A percentile compares a stretch with the other conserved stretches of the same genome.
These are phyloP conservation scores for Dactylonectria macrodidyma DNA, from an alignment of 2,329 filamentous ascomycete species.

Conservation along the genomic window DNA sequence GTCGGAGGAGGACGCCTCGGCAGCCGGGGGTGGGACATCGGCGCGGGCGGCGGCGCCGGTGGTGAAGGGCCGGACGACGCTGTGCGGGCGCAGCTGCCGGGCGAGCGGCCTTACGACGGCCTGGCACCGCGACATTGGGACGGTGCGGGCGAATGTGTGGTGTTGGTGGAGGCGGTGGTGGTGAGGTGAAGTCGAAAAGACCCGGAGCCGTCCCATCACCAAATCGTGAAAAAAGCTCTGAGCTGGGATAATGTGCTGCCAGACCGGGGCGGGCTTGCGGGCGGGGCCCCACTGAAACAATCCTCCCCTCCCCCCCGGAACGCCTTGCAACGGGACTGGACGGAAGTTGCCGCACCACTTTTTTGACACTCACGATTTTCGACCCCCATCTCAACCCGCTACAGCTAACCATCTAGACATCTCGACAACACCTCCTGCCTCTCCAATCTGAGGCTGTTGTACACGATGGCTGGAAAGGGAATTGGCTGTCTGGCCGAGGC, in stretches of 20 bases:
- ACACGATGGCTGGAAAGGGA: constrained; percentile 63
- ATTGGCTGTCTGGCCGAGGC: constrained; percentile 67
- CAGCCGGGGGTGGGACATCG: constrained; percentile 36
- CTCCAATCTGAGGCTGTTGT: constrained; percentile 16
- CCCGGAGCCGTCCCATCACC: constrained; percentile 9
- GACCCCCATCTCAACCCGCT: constrained; percentile 11
- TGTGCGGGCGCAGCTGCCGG: constrained; percentile 64
- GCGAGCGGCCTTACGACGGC: constrained; percentile 71
- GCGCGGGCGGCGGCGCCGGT: constrained; percentile 51
- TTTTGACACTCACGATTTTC: constrained; percentile 47
- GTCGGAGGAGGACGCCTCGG: constrained; percentile 46
- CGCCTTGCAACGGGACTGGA: constrained; percentile 41
- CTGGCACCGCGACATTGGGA: constrained; percentile 71
- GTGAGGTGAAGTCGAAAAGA: not conserved
- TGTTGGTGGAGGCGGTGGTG: constrained; percentile 22
- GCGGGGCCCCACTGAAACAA: constrained; percentile 48
- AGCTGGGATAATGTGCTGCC: constrained; percentile 26
- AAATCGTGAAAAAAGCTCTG: constrained; percentile 49
- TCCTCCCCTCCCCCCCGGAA: not conserved
- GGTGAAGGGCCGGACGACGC: constrained; percentile 55
- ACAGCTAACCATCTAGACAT: not conserved
- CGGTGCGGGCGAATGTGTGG: constrained; percentile 32
- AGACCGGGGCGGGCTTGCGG: constrained; percentile 2
- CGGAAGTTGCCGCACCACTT: constrained; percentile 49
- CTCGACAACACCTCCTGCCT: not conserved